Conservation (phyloP, 805 yeast species). For the Wickerhamiella sorbophila region DNA sequence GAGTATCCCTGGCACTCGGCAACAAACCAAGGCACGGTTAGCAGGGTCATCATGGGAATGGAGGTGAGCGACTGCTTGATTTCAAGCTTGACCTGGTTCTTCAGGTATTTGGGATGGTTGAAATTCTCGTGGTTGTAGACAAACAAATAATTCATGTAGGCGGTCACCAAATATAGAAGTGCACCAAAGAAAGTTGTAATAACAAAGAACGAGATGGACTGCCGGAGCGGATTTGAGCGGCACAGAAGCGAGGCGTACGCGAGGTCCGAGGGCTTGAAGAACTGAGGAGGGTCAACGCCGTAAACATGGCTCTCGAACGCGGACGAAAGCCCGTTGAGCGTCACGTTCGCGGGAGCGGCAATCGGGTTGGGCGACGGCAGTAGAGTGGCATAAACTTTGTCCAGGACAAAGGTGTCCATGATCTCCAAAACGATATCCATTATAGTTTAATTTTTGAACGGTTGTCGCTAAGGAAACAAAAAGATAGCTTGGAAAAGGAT, state of each 20-base stretch:
- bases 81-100: slow-evolving; percentile 82
- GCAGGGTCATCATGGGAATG: slow-evolving; percentile 75
- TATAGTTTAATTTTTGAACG: slow-evolving; percentile 6
- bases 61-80: slow-evolving; percentile 64
- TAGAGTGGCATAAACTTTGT: slow-evolving; percentile 52
- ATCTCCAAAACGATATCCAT: slow-evolving; percentile 91
- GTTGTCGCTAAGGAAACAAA: neutral
- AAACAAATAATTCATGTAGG: slow-evolving; percentile 59
- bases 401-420: slow-evolving; percentile 59
- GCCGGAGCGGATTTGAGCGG: slow-evolving; percentile 63
- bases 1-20: slow-evolving; percentile 76
- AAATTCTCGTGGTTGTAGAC: slow-evolving; percentile 80
- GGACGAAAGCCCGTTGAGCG: neutral
- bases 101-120: slow-evolving; percentile 91
- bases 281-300: slow-evolving; percentile 32
- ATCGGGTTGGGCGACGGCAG: slow-evolving; percentile 32
- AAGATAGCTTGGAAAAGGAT: neutral
- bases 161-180: slow-evolving; percentile 62
- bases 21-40: slow-evolving; percentile 84
- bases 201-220: slow-evolving; percentile 47
- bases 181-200: slow-evolving; percentile 75
- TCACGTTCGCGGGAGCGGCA: slow-evolving; percentile 5
- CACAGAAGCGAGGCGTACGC: slow-evolving; percentile 55
- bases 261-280: slow-evolving; percentile 41
- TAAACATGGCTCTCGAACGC: slow-evolving; percentile 10